Evolutionary conservation across 83 land plant species (phyloP).

Genomic region (Diphasiastrum complanatum): DNA sequence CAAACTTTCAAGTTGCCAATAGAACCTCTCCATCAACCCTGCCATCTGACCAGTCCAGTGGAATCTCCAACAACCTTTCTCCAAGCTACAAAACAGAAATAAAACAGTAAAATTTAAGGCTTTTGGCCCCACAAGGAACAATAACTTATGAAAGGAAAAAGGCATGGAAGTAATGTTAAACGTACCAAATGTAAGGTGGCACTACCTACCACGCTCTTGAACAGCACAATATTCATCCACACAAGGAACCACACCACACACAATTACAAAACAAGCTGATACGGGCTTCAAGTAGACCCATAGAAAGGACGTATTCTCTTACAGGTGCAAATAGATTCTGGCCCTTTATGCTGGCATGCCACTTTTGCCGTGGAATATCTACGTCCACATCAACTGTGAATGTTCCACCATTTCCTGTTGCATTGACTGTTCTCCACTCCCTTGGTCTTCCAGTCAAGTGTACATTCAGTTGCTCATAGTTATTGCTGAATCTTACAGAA

Average conservation of each 20-base stretch:
- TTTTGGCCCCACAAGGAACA: too few species aligned
- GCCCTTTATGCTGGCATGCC: conserved; percentile 82
- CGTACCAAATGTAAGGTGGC: too few species aligned
- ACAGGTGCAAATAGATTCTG: conserved; percentile 81
- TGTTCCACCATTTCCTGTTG: conserved; percentile 56
- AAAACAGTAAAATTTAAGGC: conserved; percentile 5
- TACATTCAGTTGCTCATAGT: conserved; percentile 64
- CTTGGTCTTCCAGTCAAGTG: conserved; percentile 70
- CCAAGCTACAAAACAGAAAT: conserved; percentile 52
- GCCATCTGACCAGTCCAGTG: conserved; percentile 69
- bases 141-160: too few species aligned
- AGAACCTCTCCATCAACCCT: conserved; percentile 93
- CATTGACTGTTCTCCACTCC: conserved; percentile 61
- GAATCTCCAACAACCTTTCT: conserved; percentile 86
- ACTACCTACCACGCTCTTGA: too few species aligned
- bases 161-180: too few species aligned
- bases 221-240: too few species aligned
- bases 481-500: conserved; percentile 57
- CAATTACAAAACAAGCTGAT: too few species aligned
- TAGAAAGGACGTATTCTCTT: conserved; percentile 3
- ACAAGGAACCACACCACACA: too few species aligned
- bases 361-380: conserved; percentile 61
- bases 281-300: not conserved
- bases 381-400: conserved; percentile 72
- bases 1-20: too few species aligned